Percentiles rank a stretch among this genome's conserved stretches.
Conservation (phyloP, 2,329 filamentous ascomycete species). For the Apiospora arundinis region DNA sequence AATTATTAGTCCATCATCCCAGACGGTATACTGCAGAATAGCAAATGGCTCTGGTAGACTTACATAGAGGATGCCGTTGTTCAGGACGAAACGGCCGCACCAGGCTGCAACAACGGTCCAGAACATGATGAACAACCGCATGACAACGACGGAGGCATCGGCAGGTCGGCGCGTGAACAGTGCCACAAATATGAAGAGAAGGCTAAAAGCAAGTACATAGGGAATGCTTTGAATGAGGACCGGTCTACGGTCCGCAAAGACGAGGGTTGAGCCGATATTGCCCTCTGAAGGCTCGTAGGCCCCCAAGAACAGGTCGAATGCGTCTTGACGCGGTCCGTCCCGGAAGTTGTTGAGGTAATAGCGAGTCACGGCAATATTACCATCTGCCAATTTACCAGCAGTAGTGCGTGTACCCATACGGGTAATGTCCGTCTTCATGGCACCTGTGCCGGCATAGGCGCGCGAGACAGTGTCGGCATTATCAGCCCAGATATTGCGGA, state of each 20-base stretch:
- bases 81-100: conserved; percentile 77
- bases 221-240: conserved; percentile 92
- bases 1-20: neutral
- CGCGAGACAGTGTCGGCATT: conserved; percentile 95
- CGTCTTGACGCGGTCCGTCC: conserved; percentile 93
- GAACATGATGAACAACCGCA: conserved; percentile 82
- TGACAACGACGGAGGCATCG: conserved; percentile 77
- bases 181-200: conserved; percentile 82
- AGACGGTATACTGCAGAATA: neutral
- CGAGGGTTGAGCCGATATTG: conserved; percentile 71
- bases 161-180: conserved; percentile 74
- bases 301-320: conserved; percentile 92
- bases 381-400: conserved; percentile 82
- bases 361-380: conserved; percentile 85
- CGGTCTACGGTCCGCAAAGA: conserved; percentile 86
- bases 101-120: conserved; percentile 76
- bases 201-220: conserved; percentile 83
- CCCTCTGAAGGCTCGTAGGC: conserved; percentile 78
- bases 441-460: conserved; percentile 93
- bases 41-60: conserved; percentile 48
- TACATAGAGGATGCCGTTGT: conserved; percentile 93
- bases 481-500: conserved; percentile 98
- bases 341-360: conserved; percentile 95
- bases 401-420: conserved; percentile 90
- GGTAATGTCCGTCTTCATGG: conserved; percentile 97